phyloP scores from a whole-genome alignment of 2,329 filamentous ascomycete genomes.

The Trichothecium sympodiale region DNA sequence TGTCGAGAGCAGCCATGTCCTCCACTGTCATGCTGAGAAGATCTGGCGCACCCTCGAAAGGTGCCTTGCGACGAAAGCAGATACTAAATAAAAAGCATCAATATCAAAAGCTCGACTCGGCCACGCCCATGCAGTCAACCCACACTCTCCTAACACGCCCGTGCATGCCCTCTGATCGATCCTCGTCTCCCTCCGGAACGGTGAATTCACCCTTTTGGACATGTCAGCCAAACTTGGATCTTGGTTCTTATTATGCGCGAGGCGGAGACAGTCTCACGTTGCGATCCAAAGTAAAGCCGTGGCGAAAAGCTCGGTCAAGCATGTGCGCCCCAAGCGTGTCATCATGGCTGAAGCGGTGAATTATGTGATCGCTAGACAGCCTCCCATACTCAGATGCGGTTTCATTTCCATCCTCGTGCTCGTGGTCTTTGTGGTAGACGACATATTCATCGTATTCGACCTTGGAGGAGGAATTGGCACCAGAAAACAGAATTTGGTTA shows the following conservation, averaged over 20 bases:
- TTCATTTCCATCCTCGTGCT: slow-evolving; percentile 6
- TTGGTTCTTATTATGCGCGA: background rate
- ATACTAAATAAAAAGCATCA: slow-evolving; percentile 14
- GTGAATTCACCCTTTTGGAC: slow-evolving; percentile 13
- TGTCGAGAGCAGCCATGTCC: slow-evolving; percentile 22
- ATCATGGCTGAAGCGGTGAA: slow-evolving; percentile 21
- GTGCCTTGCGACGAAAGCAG: slow-evolving; percentile 22
- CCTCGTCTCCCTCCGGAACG: slow-evolving; percentile 9
- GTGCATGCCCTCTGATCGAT: slow-evolving; percentile 16
- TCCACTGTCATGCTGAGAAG: slow-evolving; percentile 23
- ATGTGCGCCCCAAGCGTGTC: slow-evolving; percentile 18
- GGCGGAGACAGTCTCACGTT: slow-evolving; percentile 11
- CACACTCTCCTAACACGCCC: slow-evolving; percentile 24
- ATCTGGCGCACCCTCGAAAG: slow-evolving; percentile 19
- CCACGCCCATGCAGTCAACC: slow-evolving; percentile 3
- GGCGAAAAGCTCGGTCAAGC: slow-evolving; percentile 21
- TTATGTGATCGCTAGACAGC: slow-evolving; percentile 13
- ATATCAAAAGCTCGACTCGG: slow-evolving; percentile 3
- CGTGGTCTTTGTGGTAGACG: slow-evolving; percentile 16
- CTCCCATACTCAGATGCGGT: slow-evolving; percentile 3
- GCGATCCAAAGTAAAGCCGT: slow-evolving; percentile 16
- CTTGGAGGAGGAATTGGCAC: slow-evolving; percentile 16
- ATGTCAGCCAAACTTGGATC: background rate
- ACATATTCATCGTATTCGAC: slow-evolving; percentile 27
- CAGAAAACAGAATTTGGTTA: slow-evolving; percentile 20